Base-by-base conservation (phyloP, 2,329 filamentous ascomycete genomes). In the Fusarium decemcellulare region DNA sequence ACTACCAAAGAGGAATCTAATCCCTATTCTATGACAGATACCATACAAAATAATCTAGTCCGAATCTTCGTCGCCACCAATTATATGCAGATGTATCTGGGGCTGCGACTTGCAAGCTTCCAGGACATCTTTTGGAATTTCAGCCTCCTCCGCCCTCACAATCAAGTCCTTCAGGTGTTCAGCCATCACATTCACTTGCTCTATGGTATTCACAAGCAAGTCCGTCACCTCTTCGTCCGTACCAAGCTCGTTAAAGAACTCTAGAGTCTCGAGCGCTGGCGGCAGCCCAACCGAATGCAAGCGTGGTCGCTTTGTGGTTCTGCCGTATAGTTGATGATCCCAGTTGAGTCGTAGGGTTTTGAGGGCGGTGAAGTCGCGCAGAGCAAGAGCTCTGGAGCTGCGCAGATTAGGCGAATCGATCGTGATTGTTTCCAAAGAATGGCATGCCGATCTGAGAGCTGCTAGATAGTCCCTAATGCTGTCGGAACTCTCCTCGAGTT, bases 301-400 rank as follows among this genome's bases (percentile, higher is more conserved):
- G 5, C 84, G 77, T 5, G 84, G 82, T 60, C 81, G 82, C 63
- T 79, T 81, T n/a, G 80, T 80, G 0, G 81, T 78, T 51, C 78
- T 79, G 14, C 84, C 84, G 36, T 85, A 85, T 1, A 86, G 80
- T 64, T 86, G 84, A 44, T 83, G 82, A 68, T 86, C 84, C 80
- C 81, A 83, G 64, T 82, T 83, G 29, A 86, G 48, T 32, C 81
- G 78, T 8, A 86, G 73, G 0, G 78, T 79, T 50, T 77, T 82
- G 18, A 85, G 78, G 0, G 72, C 72, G 5, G 73, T 75, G 37
- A 85, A 86, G 8, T 84, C 82, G 8, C 84, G 76, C 61, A 86
- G 76, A 27, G 81, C 76, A 14, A 86, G 69, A 5, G 84, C 76
- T 15, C 80, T 80, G n/a, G 77, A 75, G 29, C 80, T 79, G 37